A percentile compares a stretch with the other conserved stretches of the same genome.
These are phyloP conservation scores for Vachellia collinsii DNA, from an alignment of 306 rosid genomes.

Conservation along the genomic window DNA sequence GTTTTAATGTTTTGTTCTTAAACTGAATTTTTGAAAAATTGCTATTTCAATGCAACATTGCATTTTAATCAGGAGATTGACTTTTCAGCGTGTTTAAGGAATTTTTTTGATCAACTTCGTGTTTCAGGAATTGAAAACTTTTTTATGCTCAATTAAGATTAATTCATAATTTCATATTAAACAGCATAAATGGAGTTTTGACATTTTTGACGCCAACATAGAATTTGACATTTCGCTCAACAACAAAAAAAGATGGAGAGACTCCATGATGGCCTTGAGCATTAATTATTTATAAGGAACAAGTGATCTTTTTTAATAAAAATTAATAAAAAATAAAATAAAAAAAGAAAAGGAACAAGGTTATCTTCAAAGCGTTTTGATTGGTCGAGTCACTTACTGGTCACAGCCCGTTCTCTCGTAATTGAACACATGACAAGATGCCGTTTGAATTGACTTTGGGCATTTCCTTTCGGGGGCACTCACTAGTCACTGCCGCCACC, in stretches of 20 bases:
- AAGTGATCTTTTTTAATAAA: too few species aligned
- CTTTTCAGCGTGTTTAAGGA: background rate
- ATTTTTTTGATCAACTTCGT: background rate
- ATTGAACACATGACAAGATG: constrained; percentile 9
- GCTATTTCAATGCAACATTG: too few species aligned
- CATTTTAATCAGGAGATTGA: background rate
- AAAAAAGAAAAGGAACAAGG: background rate
- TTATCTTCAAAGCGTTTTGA: background rate
- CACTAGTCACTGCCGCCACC: too few species aligned
- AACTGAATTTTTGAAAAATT: background rate
- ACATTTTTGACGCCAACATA: background rate
- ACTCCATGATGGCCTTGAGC: background rate
- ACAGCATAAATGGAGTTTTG: background rate
- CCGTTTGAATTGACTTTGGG: constrained; percentile 30
- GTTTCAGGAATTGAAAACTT: background rate
- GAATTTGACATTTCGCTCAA: background rate
- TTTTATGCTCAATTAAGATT: background rate
- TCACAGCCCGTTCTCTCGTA: background rate
- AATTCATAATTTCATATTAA: background rate
- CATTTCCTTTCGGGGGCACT: constrained; percentile 17
- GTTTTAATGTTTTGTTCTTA: background rate
- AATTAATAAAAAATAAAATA: background rate
- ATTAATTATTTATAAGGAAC: background rate
- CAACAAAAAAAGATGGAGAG: background rate
- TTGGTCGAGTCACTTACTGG: background rate